phyloP scores from a whole-genome alignment of 2,329 filamentous ascomycete genomes.

The Hypoxylon rubiginosum region DNA sequence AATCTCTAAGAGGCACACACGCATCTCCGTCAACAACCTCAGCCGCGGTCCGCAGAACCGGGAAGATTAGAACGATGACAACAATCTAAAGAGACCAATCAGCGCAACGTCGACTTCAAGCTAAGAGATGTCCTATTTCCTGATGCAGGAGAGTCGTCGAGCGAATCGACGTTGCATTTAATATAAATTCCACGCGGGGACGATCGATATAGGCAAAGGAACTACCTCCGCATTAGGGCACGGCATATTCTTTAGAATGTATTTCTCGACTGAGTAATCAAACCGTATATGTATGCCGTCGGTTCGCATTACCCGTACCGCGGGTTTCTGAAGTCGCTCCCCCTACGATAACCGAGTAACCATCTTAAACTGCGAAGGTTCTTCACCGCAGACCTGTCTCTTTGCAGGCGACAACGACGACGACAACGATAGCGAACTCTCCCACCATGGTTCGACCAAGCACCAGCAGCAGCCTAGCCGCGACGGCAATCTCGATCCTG shows the following conservation, averaged over 20 bases:
- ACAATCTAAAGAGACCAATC: neutral
- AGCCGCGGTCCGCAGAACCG: neutral
- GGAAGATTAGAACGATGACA: neutral
- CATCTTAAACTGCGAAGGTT: neutral
- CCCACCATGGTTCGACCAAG: conserved; percentile 18
- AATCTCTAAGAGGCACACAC: no score
- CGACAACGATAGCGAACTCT: neutral
- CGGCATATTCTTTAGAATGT: conserved; percentile 38
- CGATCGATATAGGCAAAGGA: conserved; percentile 42
- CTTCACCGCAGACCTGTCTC: neutral
- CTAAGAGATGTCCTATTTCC: conserved; percentile 1
- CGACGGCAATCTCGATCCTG: conserved; percentile 7
- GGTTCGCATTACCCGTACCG: neutral
- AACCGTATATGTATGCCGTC: conserved; percentile 7
- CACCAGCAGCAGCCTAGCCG: conserved; percentile 6
- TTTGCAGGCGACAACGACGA: neutral
- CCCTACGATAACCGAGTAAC: no score
- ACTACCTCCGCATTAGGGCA: conserved; percentile 35
- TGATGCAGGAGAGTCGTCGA: neutral
- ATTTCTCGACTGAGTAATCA: neutral
- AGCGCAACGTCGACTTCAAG: neutral
- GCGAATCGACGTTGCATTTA: conserved; percentile 33
- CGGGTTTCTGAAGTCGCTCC: no score
- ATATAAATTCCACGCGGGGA: conserved; percentile 40
- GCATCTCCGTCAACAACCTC: neutral